Evolutionary conservation across 2,329 filamentous ascomycete species (phyloP).

Genomic region (Colletotrichum navitas): DNA sequence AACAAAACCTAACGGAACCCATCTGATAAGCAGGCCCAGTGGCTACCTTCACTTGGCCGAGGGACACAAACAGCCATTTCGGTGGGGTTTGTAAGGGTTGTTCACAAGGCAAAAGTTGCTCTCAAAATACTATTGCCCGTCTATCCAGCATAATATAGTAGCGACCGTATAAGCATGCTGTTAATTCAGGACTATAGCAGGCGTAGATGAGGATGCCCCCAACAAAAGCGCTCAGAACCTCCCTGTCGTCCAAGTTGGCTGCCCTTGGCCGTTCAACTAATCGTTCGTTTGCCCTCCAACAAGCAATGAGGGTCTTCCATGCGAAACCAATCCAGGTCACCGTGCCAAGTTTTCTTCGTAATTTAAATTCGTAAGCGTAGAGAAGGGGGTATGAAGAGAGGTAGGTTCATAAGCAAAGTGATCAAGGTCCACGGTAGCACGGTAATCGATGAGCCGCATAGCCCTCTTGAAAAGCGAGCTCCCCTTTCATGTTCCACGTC

Average conservation of each 20-base stretch:
- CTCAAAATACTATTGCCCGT: slow-evolving; percentile 24
- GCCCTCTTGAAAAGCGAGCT: slow-evolving; percentile 4
- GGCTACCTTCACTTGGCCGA: not conserved
- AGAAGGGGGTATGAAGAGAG: slow-evolving; percentile 39
- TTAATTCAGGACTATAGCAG: slow-evolving; percentile 38
- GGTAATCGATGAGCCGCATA: slow-evolving; percentile 17
- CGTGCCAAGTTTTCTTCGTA: slow-evolving; percentile 34
- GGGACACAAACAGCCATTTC: not conserved
- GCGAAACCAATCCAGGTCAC: slow-evolving; percentile 34
- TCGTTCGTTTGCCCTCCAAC: slow-evolving; percentile 12
- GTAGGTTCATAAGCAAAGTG: slow-evolving; percentile 35
- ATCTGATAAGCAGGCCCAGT: not conserved
- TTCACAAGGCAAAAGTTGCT: slow-evolving; percentile 3
- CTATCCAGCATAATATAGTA: slow-evolving; percentile 34
- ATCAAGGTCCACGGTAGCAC: slow-evolving; percentile 26
- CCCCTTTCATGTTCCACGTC: slow-evolving; percentile 37
- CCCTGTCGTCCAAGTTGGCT: slow-evolving; percentile 19
- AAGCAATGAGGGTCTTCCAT: slow-evolving; percentile 17
- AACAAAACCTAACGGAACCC: not conserved
- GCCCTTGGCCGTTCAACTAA: slow-evolving; percentile 19
- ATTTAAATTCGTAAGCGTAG: slow-evolving; percentile 36
- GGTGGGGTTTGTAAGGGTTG: no score
- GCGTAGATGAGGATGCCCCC: slow-evolving; percentile 25
- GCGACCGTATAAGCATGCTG: slow-evolving; percentile 37
- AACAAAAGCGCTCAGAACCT: slow-evolving; percentile 23